Evolutionary conservation across 2,329 filamentous ascomycete species (phyloP), one percentile per base, ranked within the genome.

Genomic region (Emmonsiellopsis sp.): DNA sequence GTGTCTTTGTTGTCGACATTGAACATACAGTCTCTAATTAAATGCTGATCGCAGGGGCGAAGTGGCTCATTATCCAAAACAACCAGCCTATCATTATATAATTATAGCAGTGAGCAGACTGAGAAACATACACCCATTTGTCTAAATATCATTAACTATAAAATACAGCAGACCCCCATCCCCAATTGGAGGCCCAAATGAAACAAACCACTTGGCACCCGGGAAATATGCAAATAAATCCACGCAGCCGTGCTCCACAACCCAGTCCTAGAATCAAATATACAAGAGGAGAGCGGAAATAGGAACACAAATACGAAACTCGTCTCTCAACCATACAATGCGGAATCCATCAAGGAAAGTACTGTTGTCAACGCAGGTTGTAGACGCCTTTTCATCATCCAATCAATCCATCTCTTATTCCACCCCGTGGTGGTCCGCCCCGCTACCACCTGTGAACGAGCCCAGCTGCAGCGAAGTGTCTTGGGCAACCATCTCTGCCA

Each of bases 401-500:
- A 26, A 26, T 26, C 20, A 3, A 26, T 26, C 20, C 37, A 51
- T 45, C 15, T 13, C 16, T 46, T 56, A 55, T 51, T 56, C 50
- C 15, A 52, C 52, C 10, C 52, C 66, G 55, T 65, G 65, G 61
- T 58, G 64, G 54, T 71, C 70, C 50, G 64, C 61, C 53, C 61
- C 60, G 55, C 61, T 56, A 35, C 66, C 68, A 42, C 66, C 62
- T 46, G 69, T 70, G 61, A 71, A 70, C n/a, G 66, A 63, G 52
- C 76, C 81, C 58, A 88, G 78, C 61, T 85, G 81, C 61, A 89
- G 76, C 59, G 77, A 83, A 58, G 86, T 82, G 75, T 97, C 93
- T 71, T 91, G 83, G 59, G 91, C 92, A 66, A 98, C 95, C 89
- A 98, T 96, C 76, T 96, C 89, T 61, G 93, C 93, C 58, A 98